Percentiles rank a stretch among this genome's conserved stretches.
phyloP scores from a whole-genome alignment of 2,329 filamentous ascomycete species.

The Kalmusia sp. region DNA sequence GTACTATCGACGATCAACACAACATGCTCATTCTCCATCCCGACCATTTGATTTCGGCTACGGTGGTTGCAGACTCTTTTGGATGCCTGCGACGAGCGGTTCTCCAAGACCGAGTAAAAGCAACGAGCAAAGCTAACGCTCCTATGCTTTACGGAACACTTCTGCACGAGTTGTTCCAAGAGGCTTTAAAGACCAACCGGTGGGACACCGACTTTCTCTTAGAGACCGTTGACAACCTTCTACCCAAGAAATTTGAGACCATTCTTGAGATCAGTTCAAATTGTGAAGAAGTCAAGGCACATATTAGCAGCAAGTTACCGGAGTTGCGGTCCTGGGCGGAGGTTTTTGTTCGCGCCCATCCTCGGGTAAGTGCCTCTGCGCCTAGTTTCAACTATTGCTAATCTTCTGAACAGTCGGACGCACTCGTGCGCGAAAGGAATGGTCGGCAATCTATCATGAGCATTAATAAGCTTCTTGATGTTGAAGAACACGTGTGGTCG shows the following conservation, averaged over 20 bases:
- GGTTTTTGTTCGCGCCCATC: slow-evolving; percentile 75
- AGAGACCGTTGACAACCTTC: slow-evolving; percentile 69
- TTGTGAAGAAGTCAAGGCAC: slow-evolving; percentile 74
- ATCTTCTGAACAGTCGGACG: slow-evolving; percentile 62
- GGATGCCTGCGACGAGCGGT: slow-evolving; percentile 89
- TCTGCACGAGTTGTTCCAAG: slow-evolving; percentile 94
- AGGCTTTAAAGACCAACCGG: slow-evolving; percentile 80
- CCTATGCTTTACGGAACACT: slow-evolving; percentile 92
- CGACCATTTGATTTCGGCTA: slow-evolving; percentile 93
- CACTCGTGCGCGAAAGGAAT: slow-evolving; percentile 79
- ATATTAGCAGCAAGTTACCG: slow-evolving; percentile 82
- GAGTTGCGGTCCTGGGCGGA: slow-evolving; percentile 85
- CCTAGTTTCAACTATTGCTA: slow-evolving; percentile 22
- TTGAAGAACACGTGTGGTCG: slow-evolving; percentile 98
- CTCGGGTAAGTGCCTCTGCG: slow-evolving; percentile 63
- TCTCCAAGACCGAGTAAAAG: slow-evolving; percentile 92
- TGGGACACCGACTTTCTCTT: slow-evolving; percentile 78
- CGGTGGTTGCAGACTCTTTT: slow-evolving; percentile 95
- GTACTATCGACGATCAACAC: slow-evolving; percentile 80
- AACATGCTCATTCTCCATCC: slow-evolving; percentile 92
- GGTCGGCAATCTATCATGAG: slow-evolving; percentile 80
- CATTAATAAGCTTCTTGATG: slow-evolving; percentile 91
- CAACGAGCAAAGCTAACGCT: slow-evolving; percentile 78
- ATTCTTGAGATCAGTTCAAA: slow-evolving; percentile 86
- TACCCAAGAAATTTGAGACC: slow-evolving; percentile 84